A percentile compares a stretch with the other conserved stretches of the same genome.
Conservation (phyloP, 2,329 filamentous ascomycete genomes). For the Eutypa lata region DNA sequence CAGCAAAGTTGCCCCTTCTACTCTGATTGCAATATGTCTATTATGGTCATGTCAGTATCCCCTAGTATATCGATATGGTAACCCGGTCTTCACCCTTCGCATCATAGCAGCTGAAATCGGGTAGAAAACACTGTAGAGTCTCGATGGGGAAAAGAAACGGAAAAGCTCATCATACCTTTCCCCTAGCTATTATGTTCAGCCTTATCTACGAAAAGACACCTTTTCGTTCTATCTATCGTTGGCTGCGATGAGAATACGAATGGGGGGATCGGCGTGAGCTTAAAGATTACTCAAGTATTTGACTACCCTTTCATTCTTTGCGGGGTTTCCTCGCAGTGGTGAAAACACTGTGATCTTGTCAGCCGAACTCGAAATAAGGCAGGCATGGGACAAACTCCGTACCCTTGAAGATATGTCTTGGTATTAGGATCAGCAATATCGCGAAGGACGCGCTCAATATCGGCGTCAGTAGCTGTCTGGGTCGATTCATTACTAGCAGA, state of each 20-base stretch:
- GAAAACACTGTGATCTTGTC: conserved; percentile 18
- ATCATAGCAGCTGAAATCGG: no score
- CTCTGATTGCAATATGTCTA: no score
- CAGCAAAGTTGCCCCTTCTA: no score
- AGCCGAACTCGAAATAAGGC: not conserved
- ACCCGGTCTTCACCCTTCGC: no score
- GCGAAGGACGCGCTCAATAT: not conserved
- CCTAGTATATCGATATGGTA: no score
- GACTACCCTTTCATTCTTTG: not conserved
- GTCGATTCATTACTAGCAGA: not conserved
- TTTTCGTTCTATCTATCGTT: no score
- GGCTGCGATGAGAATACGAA: not conserved
- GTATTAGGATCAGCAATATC: not conserved
- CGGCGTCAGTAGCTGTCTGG: not conserved
- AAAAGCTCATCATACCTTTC: no score
- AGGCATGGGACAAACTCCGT: conserved; percentile 4
- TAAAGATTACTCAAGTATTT: not conserved
- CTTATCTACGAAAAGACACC: no score
- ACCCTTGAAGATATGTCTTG: conserved; percentile 23
- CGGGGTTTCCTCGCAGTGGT: conserved; percentile 27
- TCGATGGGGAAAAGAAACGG: no score
- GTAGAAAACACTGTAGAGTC: no score
- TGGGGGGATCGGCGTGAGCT: not conserved
- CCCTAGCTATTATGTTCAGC: no score
- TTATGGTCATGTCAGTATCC: no score